phyloP scores from a whole-genome alignment of 2,329 filamentous ascomycete genomes.

The Teratosphaeria zuluensis region DNA sequence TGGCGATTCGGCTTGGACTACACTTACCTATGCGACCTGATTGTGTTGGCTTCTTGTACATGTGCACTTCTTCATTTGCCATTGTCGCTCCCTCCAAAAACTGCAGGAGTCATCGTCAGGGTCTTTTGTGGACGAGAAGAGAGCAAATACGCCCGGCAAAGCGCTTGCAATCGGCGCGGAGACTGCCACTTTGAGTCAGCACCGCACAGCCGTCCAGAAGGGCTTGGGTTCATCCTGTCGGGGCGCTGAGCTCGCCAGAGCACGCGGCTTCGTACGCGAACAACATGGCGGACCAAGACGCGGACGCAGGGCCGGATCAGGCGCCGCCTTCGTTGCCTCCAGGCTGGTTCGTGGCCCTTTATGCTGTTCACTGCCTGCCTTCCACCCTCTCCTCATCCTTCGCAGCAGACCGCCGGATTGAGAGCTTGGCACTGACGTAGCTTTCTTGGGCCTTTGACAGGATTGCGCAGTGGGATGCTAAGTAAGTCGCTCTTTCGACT shows the following conservation, averaged over 20 bases:
- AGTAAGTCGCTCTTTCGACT: slow-evolving; percentile 18
- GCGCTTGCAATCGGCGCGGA: background rate
- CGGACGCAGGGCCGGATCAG: slow-evolving; percentile 30
- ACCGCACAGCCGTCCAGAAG: background rate
- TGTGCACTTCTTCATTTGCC: background rate
- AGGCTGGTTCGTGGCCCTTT: slow-evolving; percentile 25
- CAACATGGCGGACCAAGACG: slow-evolving; percentile 22
- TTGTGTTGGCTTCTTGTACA: background rate
- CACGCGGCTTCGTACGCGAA: background rate
- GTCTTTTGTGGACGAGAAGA: background rate
- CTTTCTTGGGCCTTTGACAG: slow-evolving; percentile 16
- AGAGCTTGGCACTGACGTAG: slow-evolving; percentile 26
- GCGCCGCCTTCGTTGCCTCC: slow-evolving; percentile 29
- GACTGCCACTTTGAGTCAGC: background rate
- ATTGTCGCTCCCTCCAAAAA: background rate
- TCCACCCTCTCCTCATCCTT: slow-evolving; percentile 1
- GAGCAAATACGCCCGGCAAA: background rate
- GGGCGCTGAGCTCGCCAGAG: background rate
- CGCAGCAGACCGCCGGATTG: background rate
- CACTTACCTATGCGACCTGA: background rate
- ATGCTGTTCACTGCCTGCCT: slow-evolving; percentile 4
- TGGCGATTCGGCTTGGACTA: background rate
- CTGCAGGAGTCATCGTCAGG: background rate
- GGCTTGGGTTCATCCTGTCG: background rate
- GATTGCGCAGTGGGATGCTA: slow-evolving; percentile 34